Percentiles rank a stretch among this genome's conserved stretches.
Conservation (phyloP, 2,329 filamentous ascomycete genomes). For the Alternaria sp. region DNA sequence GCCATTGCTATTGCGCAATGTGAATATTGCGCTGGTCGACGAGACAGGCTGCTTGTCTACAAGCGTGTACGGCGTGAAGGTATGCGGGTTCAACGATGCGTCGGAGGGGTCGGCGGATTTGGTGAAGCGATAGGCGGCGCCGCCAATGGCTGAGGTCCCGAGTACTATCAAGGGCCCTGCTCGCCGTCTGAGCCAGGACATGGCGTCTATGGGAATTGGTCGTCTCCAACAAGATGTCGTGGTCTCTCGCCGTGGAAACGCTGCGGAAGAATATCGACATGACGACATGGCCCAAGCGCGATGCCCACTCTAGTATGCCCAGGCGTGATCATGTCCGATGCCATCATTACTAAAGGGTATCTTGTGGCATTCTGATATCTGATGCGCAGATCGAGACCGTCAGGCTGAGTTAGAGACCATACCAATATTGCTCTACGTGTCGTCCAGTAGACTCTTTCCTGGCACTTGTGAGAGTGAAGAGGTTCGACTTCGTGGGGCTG, state of each 20-base stretch:
- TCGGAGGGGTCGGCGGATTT: conserved; percentile 30
- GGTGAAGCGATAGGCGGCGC: conserved; percentile 43
- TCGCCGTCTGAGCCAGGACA: conserved; percentile 40
- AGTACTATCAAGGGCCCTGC: conserved; percentile 41
- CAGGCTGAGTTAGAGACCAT: background rate
- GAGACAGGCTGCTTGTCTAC: conserved; percentile 67
- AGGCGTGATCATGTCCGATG: background rate
- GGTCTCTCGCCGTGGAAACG: background rate
- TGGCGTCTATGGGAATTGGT: conserved; percentile 8
- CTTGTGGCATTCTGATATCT: background rate
- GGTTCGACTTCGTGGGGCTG: background rate
- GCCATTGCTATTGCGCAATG: conserved; percentile 57
- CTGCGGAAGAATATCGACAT: conserved; percentile 9
- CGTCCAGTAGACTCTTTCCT: background rate
- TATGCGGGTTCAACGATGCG: conserved; percentile 60
- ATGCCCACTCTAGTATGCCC: conserved; percentile 8
- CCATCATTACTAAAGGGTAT: background rate
- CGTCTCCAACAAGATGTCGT: background rate
- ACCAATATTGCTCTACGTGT: background rate
- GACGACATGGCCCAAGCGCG: conserved; percentile 13
- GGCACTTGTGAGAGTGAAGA: background rate
- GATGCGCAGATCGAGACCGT: background rate
- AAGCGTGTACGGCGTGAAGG: conserved; percentile 72
- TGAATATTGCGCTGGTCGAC: conserved; percentile 72
- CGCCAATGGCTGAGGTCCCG: conserved; percentile 41